These are phyloP conservation scores for Colletotrichum sp. DNA, from an alignment of 2,329 filamentous ascomycete species.

Conservation along the genomic window DNA sequence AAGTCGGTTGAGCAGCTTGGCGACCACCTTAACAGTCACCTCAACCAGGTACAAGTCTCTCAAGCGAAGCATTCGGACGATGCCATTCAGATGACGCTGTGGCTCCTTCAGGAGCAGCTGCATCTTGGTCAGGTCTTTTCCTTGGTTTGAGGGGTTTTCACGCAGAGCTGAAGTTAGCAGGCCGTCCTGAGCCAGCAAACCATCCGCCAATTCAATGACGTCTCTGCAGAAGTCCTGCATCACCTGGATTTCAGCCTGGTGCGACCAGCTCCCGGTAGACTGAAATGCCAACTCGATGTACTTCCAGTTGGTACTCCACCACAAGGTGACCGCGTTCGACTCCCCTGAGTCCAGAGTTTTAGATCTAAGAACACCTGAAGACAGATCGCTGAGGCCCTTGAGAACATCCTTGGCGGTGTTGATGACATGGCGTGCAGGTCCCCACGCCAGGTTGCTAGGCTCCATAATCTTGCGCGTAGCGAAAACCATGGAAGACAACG, in stretches of 20 bases:
- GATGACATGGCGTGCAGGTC: conserved; percentile 61
- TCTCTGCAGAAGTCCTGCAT: conserved; percentile 96
- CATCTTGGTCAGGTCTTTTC: conserved; percentile 41
- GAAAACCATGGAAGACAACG: conserved; percentile 47
- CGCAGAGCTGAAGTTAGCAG: conserved; percentile 76
- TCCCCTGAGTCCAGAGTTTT: conserved; percentile 65
- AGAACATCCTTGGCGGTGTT: conserved; percentile 64
- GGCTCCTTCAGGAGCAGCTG: conserved; percentile 66
- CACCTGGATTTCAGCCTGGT: conserved; percentile 72
- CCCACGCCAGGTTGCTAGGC: conserved; percentile 53
- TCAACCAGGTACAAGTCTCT: conserved; percentile 86
- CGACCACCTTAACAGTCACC: conserved; percentile 81
- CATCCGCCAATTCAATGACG: conserved; percentile 91
- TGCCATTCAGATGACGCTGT: conserved; percentile 65
- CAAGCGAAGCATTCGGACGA: conserved; percentile 88
- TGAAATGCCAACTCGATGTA: conserved; percentile 79
- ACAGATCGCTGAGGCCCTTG: conserved; percentile 59
- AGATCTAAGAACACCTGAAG: conserved; percentile 60
- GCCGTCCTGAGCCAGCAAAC: conserved; percentile 82
- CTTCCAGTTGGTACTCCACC: conserved; percentile 88
- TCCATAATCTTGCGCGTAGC: conserved; percentile 33
- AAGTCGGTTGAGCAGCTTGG: conserved; percentile 84
- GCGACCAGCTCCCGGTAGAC: conserved; percentile 84
- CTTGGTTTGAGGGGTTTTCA: conserved; percentile 40
- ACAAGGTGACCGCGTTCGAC: conserved; percentile 69